Evolutionary conservation across 257 asterid genomes (phyloP), one percentile per base, ranked within the genome.

Genomic region (Vinca minor): DNA sequence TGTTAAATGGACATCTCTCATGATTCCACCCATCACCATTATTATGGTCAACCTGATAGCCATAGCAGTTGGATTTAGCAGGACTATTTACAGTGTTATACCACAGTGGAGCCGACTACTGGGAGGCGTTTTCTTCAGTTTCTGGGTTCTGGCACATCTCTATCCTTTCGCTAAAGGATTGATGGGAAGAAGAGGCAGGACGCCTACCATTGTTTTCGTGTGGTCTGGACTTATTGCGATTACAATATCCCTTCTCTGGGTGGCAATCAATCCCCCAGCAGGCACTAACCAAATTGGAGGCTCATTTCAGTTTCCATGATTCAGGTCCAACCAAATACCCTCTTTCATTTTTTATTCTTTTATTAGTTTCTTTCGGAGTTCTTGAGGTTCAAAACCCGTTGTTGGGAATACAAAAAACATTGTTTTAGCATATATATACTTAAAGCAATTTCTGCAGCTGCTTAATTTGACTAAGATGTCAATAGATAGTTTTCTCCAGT

Each of bases 141-240:
- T 85, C 56, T 85, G 94, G 94, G 94, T 85, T 34, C 58, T 85
- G 63, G 89, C 85, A 17, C 94, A 85, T 83, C 77, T 83, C 17
- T 83, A 85, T 63, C 93, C 93, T 5, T 85, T 85, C 1, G 93
- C 93, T 0, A 83, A 85, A 63, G 93, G 93, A 63, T 83, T 85
- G 29, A 85, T 85, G 89, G 93, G 89, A n/a, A 71, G 93, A 65
- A 36, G 93, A 62, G 89, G 93, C 26, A 69, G 81, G 62, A 85
- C 89, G 0, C 93, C 89, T 0, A 85, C 93, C 5, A 85, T 85
- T 5, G 87, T 83, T 18, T 83, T 74, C 26, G 89, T 85, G 0
- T 85, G 93, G 93, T 83, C 93, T 0, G 93, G 93, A 13, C 89
- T 85, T 18, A 83, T 85, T 25, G 82, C 93, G 0, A 85, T 85